These are phyloP conservation scores for Sugiyamaella lignohabitans DNA, from an alignment of 805 yeast genomes.

Conservation along the genomic window DNA sequence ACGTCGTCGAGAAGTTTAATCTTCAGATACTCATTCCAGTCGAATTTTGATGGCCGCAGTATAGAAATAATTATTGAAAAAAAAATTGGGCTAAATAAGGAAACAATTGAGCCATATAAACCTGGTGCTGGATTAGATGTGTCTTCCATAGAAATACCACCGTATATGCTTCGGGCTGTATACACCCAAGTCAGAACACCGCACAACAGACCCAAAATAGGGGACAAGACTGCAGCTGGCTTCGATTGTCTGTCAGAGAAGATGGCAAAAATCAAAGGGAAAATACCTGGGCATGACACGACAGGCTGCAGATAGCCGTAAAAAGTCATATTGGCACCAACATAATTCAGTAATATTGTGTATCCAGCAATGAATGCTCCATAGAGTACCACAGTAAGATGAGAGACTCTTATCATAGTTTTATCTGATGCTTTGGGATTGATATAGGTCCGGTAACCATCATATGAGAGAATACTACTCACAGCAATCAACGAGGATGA, in stretches of 20 bases:
- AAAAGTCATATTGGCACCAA: slow-evolving; percentile 78
- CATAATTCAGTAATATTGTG: slow-evolving; percentile 70
- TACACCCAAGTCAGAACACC: slow-evolving; percentile 20
- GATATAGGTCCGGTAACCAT: slow-evolving; percentile 40
- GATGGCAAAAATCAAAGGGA: slow-evolving; percentile 50
- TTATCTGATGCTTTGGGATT: slow-evolving; percentile 39
- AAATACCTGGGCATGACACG: slow-evolving; percentile 40
- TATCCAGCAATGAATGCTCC: slow-evolving; percentile 62
- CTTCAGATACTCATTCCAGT: slow-evolving; percentile 23
- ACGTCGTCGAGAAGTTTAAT: slow-evolving; percentile 4
- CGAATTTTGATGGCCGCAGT: slow-evolving; percentile 38
- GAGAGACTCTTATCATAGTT: slow-evolving; percentile 39
- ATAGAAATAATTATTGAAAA: slow-evolving; percentile 26
- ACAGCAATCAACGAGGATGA: slow-evolving; percentile 39
- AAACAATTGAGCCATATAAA: slow-evolving; percentile 27
- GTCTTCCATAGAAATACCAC: slow-evolving; percentile 24
- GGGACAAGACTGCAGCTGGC: slow-evolving; percentile 9
- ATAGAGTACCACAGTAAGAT: slow-evolving; percentile 36
- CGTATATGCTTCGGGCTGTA: slow-evolving; percentile 25
- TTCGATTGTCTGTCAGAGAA: slow-evolving; percentile 37
- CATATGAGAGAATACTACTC: slow-evolving; percentile 40
- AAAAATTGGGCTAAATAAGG: slow-evolving; percentile 24
- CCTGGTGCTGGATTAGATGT: slow-evolving; percentile 17
- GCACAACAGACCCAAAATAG: slow-evolving; percentile 10
- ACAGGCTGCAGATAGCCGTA: slow-evolving; percentile 56